Evolutionary conservation across 1,284 basidiomycete species (phyloP), one percentile per base, ranked within the genome.

Genomic region (Neolentinus lepideus): DNA sequence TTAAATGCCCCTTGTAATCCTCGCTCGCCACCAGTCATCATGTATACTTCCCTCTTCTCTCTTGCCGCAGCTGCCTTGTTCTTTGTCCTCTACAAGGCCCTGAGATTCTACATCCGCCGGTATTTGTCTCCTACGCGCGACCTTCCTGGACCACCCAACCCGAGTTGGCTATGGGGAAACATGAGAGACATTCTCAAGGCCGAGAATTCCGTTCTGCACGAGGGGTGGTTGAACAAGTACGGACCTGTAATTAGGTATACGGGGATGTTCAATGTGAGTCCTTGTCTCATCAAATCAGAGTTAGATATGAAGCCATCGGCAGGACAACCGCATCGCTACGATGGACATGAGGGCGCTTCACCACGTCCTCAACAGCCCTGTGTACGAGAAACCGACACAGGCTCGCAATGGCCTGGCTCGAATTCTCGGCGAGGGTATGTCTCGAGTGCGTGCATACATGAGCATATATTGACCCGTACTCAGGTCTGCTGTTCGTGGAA

Each of bases 401-500:
- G 51, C 55, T 2, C 65, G 68, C 11, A 53, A 55, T 14, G 53
- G 25, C 21, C 57, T 74, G 2, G 45, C 55, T 2, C 54, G 58
- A 27, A 24, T 69, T 10, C 55, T 73, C 10, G 72, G 71, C 8
- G 56, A 65, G 60, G 69, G 69, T 67, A 61, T 52, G 26, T 19
- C 33, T 4, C 16, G 6, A 8, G 8, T 52, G 6, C 4, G 6
- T 16, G 50, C 9, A 6, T 50, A n/a, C 47, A 26, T 26, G 12
- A 12, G 10, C 27, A 3, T 12, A 14, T 52, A 36, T 14, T 33
- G 26, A 16, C 27, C 3, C 6, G 31, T 2, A 21, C 46, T 8
- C 47, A 74, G 72, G 73, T 27, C 58, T 77, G 3, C 62, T 76
- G 4, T 63, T 75, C 11, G 70, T 69, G 2, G 76, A 78, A 62